Evolutionary conservation across 805 yeast species (phyloP).

Genomic region (Priceomyces medius): DNA sequence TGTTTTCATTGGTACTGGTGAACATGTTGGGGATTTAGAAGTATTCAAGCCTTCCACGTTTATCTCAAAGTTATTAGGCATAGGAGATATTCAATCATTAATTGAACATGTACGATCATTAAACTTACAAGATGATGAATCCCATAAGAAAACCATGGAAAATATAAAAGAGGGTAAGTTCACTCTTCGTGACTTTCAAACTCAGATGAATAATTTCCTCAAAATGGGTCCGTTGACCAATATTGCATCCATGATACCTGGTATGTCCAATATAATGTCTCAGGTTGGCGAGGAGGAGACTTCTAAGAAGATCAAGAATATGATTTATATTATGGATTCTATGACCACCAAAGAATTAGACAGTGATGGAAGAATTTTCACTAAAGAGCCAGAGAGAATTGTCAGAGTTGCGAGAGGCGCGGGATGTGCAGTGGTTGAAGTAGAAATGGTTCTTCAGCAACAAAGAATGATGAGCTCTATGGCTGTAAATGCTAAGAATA

Average conservation of each 20-base stretch:
- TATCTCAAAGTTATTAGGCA: constrained; percentile 88
- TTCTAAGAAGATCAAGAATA: constrained; percentile 73
- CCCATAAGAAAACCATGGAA: constrained; percentile 87
- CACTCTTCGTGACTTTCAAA: constrained; percentile 85
- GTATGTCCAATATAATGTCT: constrained; percentile 77
- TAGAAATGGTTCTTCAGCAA: constrained; percentile 87
- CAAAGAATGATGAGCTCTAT: constrained; percentile 91
- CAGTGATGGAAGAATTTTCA: constrained; percentile 80
- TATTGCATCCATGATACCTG: constrained; percentile 93
- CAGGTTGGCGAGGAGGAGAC: constrained; percentile 93
- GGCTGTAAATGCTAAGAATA: constrained; percentile 68
- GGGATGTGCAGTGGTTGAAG: constrained; percentile 89
- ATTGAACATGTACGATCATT: constrained; percentile 91
- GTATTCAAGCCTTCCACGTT: constrained; percentile 86
- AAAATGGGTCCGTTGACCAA: constrained; percentile 96
- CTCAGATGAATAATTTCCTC: constrained; percentile 91
- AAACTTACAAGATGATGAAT: constrained; percentile 60
- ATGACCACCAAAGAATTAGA: constrained; percentile 93
- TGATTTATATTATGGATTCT: constrained; percentile 91
- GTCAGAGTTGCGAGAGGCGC: constrained; percentile 92
- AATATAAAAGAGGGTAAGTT: constrained; percentile 94
- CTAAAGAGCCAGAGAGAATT: constrained; percentile 79
- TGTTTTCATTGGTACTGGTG: constrained; percentile 97
- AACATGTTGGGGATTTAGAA: constrained; percentile 91
- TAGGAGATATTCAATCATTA: constrained; percentile 91